These are phyloP conservation scores for Aspergillus aculeatus DNA, from an alignment of 2,329 filamentous ascomycete genomes.

Conservation along the genomic window DNA sequence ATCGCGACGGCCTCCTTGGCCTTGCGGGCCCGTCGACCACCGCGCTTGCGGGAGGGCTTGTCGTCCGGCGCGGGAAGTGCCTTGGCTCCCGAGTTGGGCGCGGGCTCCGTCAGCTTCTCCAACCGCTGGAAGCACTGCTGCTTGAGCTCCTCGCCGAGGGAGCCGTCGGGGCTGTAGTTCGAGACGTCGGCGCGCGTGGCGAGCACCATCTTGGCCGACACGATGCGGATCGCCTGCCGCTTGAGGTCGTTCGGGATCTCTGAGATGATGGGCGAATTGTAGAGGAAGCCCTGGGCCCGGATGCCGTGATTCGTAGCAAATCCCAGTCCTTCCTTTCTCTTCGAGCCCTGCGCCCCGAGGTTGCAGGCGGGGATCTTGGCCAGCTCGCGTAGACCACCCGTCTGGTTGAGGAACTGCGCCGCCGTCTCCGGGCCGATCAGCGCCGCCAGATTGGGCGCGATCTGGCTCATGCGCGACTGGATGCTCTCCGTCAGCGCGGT, in stretches of 20 bases:
- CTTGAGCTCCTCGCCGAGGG: conserved; percentile 77
- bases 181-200: conserved; percentile 87
- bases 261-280: conserved; percentile 84
- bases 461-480: conserved; percentile 93
- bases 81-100: conserved; percentile 81
- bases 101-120: conserved; percentile 88
- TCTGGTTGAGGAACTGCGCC: conserved; percentile 92
- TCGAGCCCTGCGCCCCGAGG: conserved; percentile 83
- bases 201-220: conserved; percentile 89
- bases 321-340: conserved; percentile 75
- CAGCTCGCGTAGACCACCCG: conserved; percentile 81
- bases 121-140: conserved; percentile 80
- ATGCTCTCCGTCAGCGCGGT: conserved; percentile 87
- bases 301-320: conserved; percentile 91
- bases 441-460: conserved; percentile 88
- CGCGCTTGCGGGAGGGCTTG: conserved; percentile 89
- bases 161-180: conserved; percentile 77
- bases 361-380: conserved; percentile 94
- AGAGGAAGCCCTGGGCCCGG: conserved; percentile 89
- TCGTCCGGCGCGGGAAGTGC: conserved; percentile 92
- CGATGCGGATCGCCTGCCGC: conserved; percentile 90
- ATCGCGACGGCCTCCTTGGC: conserved; percentile 96
- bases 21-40: conserved; percentile 83
- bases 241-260: conserved; percentile 83
- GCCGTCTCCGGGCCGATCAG: conserved; percentile 90